phyloP scores from a whole-genome alignment of 2,329 filamentous ascomycete genomes.

The Penicillium sp. region DNA sequence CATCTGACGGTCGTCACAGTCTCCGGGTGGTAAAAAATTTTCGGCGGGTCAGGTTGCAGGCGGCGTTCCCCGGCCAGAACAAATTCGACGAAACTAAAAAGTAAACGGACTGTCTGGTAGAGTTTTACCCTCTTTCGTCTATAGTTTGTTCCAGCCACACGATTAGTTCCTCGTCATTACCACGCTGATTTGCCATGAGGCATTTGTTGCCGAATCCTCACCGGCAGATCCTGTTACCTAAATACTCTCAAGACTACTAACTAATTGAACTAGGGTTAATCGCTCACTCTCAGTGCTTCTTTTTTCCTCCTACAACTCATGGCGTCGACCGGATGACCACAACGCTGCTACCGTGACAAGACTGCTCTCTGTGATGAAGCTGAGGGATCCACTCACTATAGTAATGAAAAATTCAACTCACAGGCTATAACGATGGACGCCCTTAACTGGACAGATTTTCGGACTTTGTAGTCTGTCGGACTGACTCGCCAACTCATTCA shows the following conservation, averaged over 20 bases:
- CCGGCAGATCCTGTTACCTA: conserved; percentile 6
- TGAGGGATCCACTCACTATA: too few relatives aligned
- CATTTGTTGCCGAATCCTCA: conserved; percentile 17
- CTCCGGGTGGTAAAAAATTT: conserved; percentile 16
- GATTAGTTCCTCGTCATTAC: neutral
- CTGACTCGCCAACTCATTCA: neutral
- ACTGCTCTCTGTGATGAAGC: too few relatives aligned
- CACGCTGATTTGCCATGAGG: conserved; percentile 11
- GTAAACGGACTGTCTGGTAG: neutral
- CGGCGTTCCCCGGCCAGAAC: neutral
- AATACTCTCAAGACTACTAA: neutral
- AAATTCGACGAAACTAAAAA: neutral
- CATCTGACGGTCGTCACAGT: neutral
- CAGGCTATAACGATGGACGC: neutral
- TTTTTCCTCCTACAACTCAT: neutral
- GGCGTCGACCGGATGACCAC: neutral
- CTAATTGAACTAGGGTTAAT: neutral
- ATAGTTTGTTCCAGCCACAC: conserved; percentile 9
- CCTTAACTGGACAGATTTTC: neutral
- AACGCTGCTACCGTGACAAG: neutral
- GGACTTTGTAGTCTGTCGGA: neutral
- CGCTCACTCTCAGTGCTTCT: neutral
- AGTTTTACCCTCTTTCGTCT: conserved; percentile 3
- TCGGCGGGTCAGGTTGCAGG: conserved; percentile 17
- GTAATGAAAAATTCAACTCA: too few relatives aligned